Base-by-base conservation (phyloP, 176 grass and related monocot species). In the Thinopyrum elongatum region DNA sequence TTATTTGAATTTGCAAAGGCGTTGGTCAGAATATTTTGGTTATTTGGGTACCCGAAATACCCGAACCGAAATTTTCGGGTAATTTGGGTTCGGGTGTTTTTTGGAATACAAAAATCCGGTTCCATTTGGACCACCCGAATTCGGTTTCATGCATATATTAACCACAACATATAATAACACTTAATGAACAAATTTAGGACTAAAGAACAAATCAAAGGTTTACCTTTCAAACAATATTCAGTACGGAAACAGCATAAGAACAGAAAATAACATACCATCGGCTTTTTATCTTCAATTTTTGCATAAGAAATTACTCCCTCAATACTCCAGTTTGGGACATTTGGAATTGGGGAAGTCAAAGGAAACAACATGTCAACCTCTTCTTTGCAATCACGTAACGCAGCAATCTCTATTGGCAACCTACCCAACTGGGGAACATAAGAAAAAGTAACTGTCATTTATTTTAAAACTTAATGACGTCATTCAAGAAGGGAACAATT, bases 251-350 rank as follows among this genome's bases (percentile, higher is more conserved):
- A 73, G 12, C 70, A 73, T 16, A 16, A 30, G 57, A 63, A 10
- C 21, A 25, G 41, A 80, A 6, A 1, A 39, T 39, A 39, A 39
- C 73, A 62, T 83, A 88, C 86, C 80, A 83, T 22, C 78, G 86
- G 65, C 5, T 75, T 83, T 71, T 70, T 17, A 29, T 34, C 21
- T 71, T 83, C 38, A 34, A 6, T 26, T 76, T 85, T 88, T 22
- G 62, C 83, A 85, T 86, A 14, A 76, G 82, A 67, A 62, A 89
- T 89, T 85, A 89, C 51, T n/a, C 88, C 88, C 59, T 89, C 82
- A 42, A 89, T 6, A 69, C 68, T 89, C 83, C 83, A 89, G 49
- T 81, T 79, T 80, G 5, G 21, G 34, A 89, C 47, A 76, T 57
- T 46, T 66, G 77, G 88, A 68, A 89, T 76, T 59, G 82, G 83